These are phyloP conservation scores for Bombardia bombarda DNA, from an alignment of 495 filamentous ascomycete species.

Conservation along the genomic window DNA sequence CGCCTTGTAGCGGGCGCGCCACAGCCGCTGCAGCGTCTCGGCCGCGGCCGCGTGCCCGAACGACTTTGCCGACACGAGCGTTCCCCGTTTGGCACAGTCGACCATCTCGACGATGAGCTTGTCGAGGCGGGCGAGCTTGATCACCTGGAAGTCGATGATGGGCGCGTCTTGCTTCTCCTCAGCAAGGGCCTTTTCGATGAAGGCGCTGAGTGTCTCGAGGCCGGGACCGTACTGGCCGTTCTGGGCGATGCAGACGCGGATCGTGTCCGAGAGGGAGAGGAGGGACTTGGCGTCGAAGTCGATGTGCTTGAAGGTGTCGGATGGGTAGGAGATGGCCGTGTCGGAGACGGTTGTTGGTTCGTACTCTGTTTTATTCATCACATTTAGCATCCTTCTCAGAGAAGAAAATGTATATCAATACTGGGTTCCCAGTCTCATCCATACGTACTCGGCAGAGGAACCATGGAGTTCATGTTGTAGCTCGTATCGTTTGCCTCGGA, in stretches of 20 bases:
- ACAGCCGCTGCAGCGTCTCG: conserved; percentile 25
- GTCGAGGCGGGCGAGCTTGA: conserved; percentile 34
- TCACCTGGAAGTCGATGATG: conserved; percentile 20
- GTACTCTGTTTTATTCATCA: too few species aligned
- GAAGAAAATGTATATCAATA: not conserved
- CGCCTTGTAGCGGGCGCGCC: conserved; percentile 29
- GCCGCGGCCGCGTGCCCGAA: conserved; percentile 16
- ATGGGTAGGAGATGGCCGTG: not conserved
- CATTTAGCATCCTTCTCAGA: not conserved
- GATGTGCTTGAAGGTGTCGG: not conserved
- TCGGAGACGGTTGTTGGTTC: not conserved
- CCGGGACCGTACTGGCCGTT: conserved; percentile 11
- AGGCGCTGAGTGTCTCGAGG: conserved; percentile 17
- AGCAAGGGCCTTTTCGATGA: conserved; percentile 26
- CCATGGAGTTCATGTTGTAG: not conserved
- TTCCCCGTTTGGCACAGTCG: conserved; percentile 8
- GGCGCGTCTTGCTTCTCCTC: conserved; percentile 17
- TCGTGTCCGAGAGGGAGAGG: conserved; percentile 25
- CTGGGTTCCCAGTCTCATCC: not conserved
- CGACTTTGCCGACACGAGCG: conserved; percentile 8
- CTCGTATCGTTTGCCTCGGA: not conserved
- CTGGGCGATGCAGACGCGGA: conserved; percentile 20
- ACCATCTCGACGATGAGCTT: conserved; percentile 32
- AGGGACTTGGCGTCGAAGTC: conserved; percentile 5
- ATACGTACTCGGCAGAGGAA: not conserved